Percentiles rank a stretch among this genome's conserved stretches.
Conservation (phyloP, 139 green algal genomes). For the Spirogloea muscicola region DNA sequence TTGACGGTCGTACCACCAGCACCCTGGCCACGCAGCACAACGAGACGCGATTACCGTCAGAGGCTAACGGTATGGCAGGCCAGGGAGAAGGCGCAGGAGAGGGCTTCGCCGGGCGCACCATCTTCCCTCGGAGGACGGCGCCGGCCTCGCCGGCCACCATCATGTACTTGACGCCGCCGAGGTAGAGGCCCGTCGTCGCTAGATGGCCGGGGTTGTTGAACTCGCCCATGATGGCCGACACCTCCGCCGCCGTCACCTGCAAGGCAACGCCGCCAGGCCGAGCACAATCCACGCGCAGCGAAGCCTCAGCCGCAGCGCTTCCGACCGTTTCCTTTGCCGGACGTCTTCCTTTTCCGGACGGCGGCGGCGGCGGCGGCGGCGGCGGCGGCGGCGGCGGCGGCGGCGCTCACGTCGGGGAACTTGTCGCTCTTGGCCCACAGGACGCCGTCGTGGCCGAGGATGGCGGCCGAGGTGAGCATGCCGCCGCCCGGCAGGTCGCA, state of each 20-base stretch:
- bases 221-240: conserved; percentile 3
- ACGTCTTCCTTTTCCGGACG: no score
- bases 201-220: conserved; percentile 21
- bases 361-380: no score
- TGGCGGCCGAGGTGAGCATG: conserved; percentile 20
- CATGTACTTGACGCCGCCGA: conserved; percentile 46
- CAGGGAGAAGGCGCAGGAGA: no score
- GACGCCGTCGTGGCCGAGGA: conserved; percentile 33
- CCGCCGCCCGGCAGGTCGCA: conserved; percentile 21
- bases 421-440: conserved; percentile 43
- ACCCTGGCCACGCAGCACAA: conserved; percentile 11
- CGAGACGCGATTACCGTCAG: no score
- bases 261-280: no score
- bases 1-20: conserved; percentile 18
- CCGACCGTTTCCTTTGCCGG: no score
- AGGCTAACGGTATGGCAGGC: no score
- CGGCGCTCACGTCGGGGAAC: conserved; percentile 44
- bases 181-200: background rate
- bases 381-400: no score
- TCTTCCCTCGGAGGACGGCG: conserved; percentile 47
- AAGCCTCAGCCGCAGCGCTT: no score
- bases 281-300: no score
- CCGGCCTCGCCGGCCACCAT: conserved; percentile 33
- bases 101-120: no score
- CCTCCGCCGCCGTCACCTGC: conserved; percentile 27